phyloP scores from a whole-genome alignment of 768 basidiomycete species.

The Phanerodontia chrysosporium region DNA sequence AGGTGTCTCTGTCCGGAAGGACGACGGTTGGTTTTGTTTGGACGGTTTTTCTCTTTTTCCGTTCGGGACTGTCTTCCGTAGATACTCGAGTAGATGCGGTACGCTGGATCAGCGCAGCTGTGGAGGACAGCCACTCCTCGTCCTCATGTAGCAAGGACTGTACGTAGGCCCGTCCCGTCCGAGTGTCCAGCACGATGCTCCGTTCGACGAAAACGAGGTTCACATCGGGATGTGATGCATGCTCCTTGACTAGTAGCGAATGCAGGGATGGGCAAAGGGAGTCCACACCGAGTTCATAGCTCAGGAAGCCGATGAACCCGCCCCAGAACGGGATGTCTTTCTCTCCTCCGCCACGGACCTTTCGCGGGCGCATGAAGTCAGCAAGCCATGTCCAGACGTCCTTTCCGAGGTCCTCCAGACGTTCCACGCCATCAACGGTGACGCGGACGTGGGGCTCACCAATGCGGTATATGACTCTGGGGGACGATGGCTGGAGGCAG shows the following conservation, averaged over 20 bases:
- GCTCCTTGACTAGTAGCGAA: background rate
- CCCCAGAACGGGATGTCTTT: slow-evolving; percentile 75
- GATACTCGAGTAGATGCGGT: slow-evolving; percentile 6
- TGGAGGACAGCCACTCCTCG: slow-evolving; percentile 54
- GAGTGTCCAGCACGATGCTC: slow-evolving; percentile 63
- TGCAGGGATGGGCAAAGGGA: slow-evolving; percentile 44
- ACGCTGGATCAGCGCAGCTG: slow-evolving; percentile 27
- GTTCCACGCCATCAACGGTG: slow-evolving; percentile 26
- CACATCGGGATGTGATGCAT: slow-evolving; percentile 57
- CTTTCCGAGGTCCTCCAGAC: slow-evolving; percentile 26
- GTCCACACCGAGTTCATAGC: slow-evolving; percentile 73
- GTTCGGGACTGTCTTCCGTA: background rate
- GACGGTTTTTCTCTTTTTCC: slow-evolving; percentile 17
- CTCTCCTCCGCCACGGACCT: slow-evolving; percentile 41
- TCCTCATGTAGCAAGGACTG: slow-evolving; percentile 65
- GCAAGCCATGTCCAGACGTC: slow-evolving; percentile 76
- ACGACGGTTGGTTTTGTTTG: slow-evolving; percentile 27
- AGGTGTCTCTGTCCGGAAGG: slow-evolving; percentile 55
- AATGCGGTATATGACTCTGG: slow-evolving; percentile 55
- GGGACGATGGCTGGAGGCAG: slow-evolving; percentile 47
- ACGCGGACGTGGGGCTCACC: slow-evolving; percentile 47
- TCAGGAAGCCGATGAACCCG: slow-evolving; percentile 71
- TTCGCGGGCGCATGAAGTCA: slow-evolving; percentile 56
- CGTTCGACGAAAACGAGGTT: slow-evolving; percentile 77
- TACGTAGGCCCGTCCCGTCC: slow-evolving; percentile 46